Conservation (phyloP, 805 yeast genomes). For the Myxozyma monticola region DNA sequence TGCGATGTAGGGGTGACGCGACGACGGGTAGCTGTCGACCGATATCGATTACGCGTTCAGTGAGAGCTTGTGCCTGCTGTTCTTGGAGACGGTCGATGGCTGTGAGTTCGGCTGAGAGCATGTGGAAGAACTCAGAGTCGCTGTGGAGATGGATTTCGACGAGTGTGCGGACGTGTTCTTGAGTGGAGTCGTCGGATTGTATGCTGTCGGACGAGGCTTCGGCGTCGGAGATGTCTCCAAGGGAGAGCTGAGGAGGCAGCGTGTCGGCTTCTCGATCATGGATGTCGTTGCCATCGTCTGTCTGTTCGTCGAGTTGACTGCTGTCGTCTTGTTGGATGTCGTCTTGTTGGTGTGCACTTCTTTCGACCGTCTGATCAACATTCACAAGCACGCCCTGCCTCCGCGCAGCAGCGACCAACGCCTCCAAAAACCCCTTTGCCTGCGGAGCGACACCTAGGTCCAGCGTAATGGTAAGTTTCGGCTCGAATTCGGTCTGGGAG, state of each 20-base stretch:
- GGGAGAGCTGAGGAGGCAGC: too few species aligned
- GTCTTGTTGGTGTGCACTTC: too few species aligned
- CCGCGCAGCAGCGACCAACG: slow-evolving; percentile 17
- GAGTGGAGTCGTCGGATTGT: too few species aligned
- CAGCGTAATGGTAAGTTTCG: slow-evolving; percentile 32
- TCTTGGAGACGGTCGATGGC: slow-evolving; percentile 47
- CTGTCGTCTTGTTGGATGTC: too few species aligned
- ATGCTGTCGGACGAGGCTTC: too few species aligned
- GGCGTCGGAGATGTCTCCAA: too few species aligned
- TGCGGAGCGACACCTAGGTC: slow-evolving; percentile 24
- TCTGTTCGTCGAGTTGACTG: too few species aligned
- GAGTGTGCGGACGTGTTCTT: too few species aligned
- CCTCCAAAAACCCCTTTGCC: slow-evolving; percentile 18
- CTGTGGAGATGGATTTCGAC: slow-evolving; percentile 50
- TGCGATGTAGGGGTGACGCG: slow-evolving; percentile 46
- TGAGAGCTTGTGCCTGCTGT: slow-evolving; percentile 47
- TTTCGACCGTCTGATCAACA: not conserved
- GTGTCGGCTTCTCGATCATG: too few species aligned
- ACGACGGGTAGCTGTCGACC: slow-evolving; percentile 44
- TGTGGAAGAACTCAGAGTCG: slow-evolving; percentile 60
- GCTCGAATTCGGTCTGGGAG: slow-evolving; percentile 31
- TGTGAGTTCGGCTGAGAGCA: slow-evolving; percentile 55
- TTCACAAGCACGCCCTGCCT: not conserved
- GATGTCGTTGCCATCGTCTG: too few species aligned
- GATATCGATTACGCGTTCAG: slow-evolving; percentile 46